Percentiles rank a stretch among this genome's conserved stretches.
Conservation (phyloP, 1,284 basidiomycete genomes). For the Ceratobasidium sp. region DNA sequence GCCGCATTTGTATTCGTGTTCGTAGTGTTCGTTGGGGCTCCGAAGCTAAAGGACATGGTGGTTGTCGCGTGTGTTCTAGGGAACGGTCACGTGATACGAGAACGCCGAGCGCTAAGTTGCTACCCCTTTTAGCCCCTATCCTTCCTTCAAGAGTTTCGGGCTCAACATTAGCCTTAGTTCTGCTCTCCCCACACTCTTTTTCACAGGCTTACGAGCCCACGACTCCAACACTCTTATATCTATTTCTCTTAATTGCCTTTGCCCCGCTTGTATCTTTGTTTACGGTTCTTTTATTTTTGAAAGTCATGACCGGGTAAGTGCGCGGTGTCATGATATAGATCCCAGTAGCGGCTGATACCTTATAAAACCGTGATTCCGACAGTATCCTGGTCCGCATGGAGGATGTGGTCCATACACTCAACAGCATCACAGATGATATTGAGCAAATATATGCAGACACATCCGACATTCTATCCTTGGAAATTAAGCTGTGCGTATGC, state of each 20-base stretch:
- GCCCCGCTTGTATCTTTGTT: neutral
- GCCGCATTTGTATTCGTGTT: constrained; percentile 15
- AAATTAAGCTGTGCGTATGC: neutral
- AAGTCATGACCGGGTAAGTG: neutral
- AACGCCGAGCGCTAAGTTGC: neutral
- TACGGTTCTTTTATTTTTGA: no score
- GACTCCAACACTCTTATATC: neutral
- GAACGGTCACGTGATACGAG: constrained; percentile 35
- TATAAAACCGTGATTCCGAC: neutral
- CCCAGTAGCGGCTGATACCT: neutral
- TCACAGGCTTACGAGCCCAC: no score
- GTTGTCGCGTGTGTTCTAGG: constrained; percentile 34
- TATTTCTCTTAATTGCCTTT: neutral
- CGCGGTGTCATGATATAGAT: neutral
- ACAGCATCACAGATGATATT: constrained; percentile 32
- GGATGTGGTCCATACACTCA: constrained; percentile 34
- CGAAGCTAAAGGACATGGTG: constrained; percentile 43
- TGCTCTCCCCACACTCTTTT: neutral
- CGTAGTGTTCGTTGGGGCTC: constrained; percentile 24
- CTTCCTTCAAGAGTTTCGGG: neutral
- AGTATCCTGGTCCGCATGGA: constrained; percentile 12
- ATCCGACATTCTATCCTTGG: neutral
- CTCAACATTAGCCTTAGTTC: neutral
- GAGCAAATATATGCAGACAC: constrained; percentile 11
- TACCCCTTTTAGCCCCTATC: constrained; percentile 12